Evolutionary conservation across 768 basidiomycete species (phyloP), one percentile per base, ranked within the genome.

Genomic region (Rhodotorula babjevae): DNA sequence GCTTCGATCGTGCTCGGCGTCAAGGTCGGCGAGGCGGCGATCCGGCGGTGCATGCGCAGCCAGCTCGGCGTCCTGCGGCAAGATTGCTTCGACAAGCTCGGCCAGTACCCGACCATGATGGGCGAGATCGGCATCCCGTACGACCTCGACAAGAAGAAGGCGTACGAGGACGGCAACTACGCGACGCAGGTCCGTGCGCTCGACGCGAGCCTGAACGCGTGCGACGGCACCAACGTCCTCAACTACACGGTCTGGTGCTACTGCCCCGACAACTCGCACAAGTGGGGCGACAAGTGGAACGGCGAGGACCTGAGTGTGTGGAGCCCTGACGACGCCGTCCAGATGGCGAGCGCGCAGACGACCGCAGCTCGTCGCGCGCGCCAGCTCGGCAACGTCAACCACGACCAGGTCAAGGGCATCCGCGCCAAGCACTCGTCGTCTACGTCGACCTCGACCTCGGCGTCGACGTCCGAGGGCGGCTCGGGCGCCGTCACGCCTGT

Each of bases 221-320:
- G 79, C 70, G 83, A 84, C 64, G 83, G 83, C 23, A 71, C 71
- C 1, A 84, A 83, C 74, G 65, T 80, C 52, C 75, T 83, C 67
- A 82, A 82, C 76, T 82, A 78, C 64, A 82, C 82, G 25, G 53
- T 82, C 18, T 84, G 83, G 83, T 81, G 78, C 15, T 84, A 84
- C 70, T 77, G 77, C 29, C 80, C 82, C 2, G 90, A 95, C 76
- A 88, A 88, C 78, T 84, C 84, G 36, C 92, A 97, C 79, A 83
- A 86, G 78, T 96, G 91, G 91, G 93, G 95, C 23, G 95, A 99
- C 81, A 88, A 88, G 1, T 99, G 94, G 95, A 94, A 97, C 80
- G 87, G 91, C 82, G 95, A 99, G 82, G 95, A 98, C 82, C 80
- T 98, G 69, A 92, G 90, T 74, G 73, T 98, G 23, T 97, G 91